Base-by-base conservation (phyloP, 129 eudicot species). In the Lonicera japonica region DNA sequence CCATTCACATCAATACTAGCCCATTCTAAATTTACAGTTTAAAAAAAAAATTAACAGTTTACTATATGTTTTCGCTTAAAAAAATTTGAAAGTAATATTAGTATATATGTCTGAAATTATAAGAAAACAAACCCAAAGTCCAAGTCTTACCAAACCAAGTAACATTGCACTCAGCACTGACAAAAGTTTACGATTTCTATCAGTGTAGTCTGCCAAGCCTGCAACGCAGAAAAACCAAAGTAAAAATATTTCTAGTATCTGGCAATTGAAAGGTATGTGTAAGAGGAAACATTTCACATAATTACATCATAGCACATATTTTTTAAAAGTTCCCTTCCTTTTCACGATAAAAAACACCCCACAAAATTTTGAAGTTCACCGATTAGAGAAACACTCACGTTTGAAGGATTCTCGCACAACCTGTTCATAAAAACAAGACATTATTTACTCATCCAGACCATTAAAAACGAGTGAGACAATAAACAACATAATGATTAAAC, bases 201-300 rank as follows among this genome's bases (percentile, higher is more conserved):
- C 97, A 74, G 66, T 85, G 84, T 75, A 74, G 59, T 74, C 74
- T 12, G 94, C 94, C 75, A 84, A 19, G 36, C 95, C 97, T 91
- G 79, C 67, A 76, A 67, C 52, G 43, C 38, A 15, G 21, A 21
- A 13, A 16, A 61, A 23, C 9, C 1, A 58, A 24, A 50, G 21
- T 50, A 50, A 50, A 17, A 50, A 1, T 14, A 50, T 50, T 43
- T 43, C 13, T 43, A 3, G 13, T 43, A 43, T 10, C 43, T 47
- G 53, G 55, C 21, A 50, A 50, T 20, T 50, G 55, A 4, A 50
- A 50, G 55, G 55, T 8, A 14, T n/a, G 5, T 47, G 4, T 15
- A 47, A 47, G 16, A 47, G 53, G n/a, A 8, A 8, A n/a, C 53
- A 47, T 47, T 8, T 47, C 14, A n/a, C 21, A 50, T 50, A 50